Percentiles rank a stretch among this genome's conserved stretches.
phyloP scores from a whole-genome alignment of 1,139 yeast species.

The Cylindricascospora bacillispora region DNA sequence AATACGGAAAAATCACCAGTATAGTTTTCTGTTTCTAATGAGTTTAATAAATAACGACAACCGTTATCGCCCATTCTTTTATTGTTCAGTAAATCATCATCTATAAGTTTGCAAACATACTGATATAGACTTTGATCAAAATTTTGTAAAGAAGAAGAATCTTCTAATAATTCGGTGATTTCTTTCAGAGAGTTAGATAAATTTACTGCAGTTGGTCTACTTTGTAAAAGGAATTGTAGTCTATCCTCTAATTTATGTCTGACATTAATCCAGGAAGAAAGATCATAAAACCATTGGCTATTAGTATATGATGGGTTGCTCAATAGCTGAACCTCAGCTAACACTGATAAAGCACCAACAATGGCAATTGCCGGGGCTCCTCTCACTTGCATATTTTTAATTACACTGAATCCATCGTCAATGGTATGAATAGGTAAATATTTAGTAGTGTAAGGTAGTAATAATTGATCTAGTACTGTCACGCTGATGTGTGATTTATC shows the following conservation, averaged over 20 bases:
- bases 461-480: constrained; percentile 64
- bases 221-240: constrained; percentile 54
- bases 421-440: constrained; percentile 50
- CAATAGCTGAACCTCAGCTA: constrained; percentile 43
- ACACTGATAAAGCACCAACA: constrained; percentile 79
- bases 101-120: constrained; percentile 50
- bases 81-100: constrained; percentile 68
- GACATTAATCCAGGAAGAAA: constrained; percentile 19
- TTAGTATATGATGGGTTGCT: constrained; percentile 13
- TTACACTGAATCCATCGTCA: constrained; percentile 69
- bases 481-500: constrained; percentile 29
- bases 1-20: constrained; percentile 63
- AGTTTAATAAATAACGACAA: constrained; percentile 45
- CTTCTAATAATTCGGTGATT: constrained; percentile 33
- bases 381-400: constrained; percentile 83
- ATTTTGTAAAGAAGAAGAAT: constrained; percentile 17
- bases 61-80: constrained; percentile 72
- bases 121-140: constrained; percentile 32
- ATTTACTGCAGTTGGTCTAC: constrained; percentile 95
- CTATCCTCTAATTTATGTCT: constrained; percentile 30
- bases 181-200: constrained; percentile 65
- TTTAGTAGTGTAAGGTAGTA: constrained; percentile 64
- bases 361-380: constrained; percentile 99
- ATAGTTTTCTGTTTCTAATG: constrained; percentile 37
- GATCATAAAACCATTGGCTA: constrained; percentile 26